A percentile compares a stretch with the other conserved stretches of the same genome.
Evolutionary conservation across 371 early-diverging fungal species (phyloP).

Genomic region (Syncephalis plumigaleata): DNA sequence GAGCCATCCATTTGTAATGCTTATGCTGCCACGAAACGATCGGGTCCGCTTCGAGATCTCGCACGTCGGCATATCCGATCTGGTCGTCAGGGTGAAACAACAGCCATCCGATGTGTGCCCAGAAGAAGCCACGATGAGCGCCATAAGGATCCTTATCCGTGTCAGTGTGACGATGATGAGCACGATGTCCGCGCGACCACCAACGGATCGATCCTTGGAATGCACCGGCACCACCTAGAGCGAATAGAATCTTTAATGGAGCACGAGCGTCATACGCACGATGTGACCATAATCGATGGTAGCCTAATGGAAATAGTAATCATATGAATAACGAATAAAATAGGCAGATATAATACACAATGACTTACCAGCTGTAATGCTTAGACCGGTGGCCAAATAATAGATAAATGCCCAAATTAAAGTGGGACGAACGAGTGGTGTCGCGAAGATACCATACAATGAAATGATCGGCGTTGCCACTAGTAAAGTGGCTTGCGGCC

Average conservation of each 20-base stretch:
- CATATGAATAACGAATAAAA: neutral
- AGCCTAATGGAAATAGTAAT: conserved; percentile 17
- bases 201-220: conserved; percentile 67
- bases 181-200: conserved; percentile 76
- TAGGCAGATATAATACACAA: neutral
- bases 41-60: conserved; percentile 64
- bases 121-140: conserved; percentile 67
- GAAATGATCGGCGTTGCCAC: conserved; percentile 59
- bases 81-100: conserved; percentile 44
- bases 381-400: conserved; percentile 43
- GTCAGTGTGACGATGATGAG: conserved; percentile 87
- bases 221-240: conserved; percentile 50
- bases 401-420: conserved; percentile 52
- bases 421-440: conserved; percentile 45
- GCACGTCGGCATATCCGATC: conserved; percentile 66
- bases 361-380: conserved; percentile 1
- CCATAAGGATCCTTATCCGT: conserved; percentile 80
- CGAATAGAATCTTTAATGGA: conserved; percentile 32
- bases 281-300: conserved; percentile 71
- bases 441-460: conserved; percentile 58
- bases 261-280: conserved; percentile 44
- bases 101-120: conserved; percentile 86
- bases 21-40: conserved; percentile 69
- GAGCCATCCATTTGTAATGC: conserved; percentile 52
- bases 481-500: conserved; percentile 60